Percentiles rank a stretch among this genome's conserved stretches.
These are phyloP conservation scores for Neurospora sp. DNA, from an alignment of 495 filamentous ascomycete species.

Conservation along the genomic window DNA sequence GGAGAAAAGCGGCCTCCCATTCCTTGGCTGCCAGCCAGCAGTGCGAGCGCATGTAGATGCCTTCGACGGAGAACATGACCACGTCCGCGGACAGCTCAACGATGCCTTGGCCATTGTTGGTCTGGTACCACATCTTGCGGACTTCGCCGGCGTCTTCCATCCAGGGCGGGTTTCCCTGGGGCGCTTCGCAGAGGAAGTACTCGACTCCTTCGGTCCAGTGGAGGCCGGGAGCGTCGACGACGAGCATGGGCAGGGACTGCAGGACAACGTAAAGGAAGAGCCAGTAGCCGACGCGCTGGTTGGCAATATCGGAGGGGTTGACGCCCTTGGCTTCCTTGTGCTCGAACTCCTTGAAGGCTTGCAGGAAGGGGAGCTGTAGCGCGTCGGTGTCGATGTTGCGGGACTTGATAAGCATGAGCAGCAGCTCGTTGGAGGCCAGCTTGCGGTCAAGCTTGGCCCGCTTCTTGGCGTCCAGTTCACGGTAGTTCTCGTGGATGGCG, in stretches of 20 bases:
- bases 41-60: slow-evolving; percentile 80
- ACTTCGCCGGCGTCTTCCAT: slow-evolving; percentile 56
- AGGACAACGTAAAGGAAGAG: slow-evolving; percentile 88
- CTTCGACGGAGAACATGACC: slow-evolving; percentile 81
- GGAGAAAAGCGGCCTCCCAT: slow-evolving; percentile 39
- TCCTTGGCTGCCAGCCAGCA: slow-evolving; percentile 80
- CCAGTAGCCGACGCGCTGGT: slow-evolving; percentile 82
- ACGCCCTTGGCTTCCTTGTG: slow-evolving; percentile 61
- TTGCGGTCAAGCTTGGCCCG: slow-evolving; percentile 55
- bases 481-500: slow-evolving; percentile 49
- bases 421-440: slow-evolving; percentile 69
- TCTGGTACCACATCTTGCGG: slow-evolving; percentile 70
- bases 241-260: slow-evolving; percentile 81
- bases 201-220: slow-evolving; percentile 74
- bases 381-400: slow-evolving; percentile 62
- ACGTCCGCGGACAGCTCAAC: slow-evolving; percentile 73
- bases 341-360: slow-evolving; percentile 77
- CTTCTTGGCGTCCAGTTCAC: slow-evolving; percentile 56
- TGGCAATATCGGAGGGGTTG: slow-evolving; percentile 58
- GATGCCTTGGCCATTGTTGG: slow-evolving; percentile 52
- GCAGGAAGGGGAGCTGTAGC: slow-evolving; percentile 55
- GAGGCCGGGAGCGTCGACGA: slow-evolving; percentile 76
- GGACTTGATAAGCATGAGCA: slow-evolving; percentile 58
- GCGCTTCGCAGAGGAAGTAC: slow-evolving; percentile 92
- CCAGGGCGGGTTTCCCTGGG: slow-evolving; percentile 78